These are phyloP conservation scores for Aquilaria yunnanensis DNA, from an alignment of 345 rosid species.

Conservation along the genomic window DNA sequence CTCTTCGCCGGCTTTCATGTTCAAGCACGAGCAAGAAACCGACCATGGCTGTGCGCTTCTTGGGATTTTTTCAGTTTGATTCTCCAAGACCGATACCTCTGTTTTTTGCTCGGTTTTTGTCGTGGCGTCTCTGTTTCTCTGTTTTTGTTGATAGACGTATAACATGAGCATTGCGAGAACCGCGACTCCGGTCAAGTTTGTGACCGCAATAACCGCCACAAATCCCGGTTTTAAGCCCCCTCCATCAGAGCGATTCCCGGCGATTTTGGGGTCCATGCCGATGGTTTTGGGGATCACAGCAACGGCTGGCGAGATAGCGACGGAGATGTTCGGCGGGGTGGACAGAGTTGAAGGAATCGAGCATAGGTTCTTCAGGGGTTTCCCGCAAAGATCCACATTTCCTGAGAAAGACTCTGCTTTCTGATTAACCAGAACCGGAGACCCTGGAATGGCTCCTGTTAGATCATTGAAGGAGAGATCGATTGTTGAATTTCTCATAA, in stretches of 20 bases:
- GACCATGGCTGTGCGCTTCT: slow-evolving; percentile 16
- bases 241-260: not conserved
- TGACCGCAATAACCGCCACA: slow-evolving; percentile 47
- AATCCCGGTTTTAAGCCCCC: slow-evolving; percentile 57
- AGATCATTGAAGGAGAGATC: slow-evolving; percentile 86
- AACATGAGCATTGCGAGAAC: slow-evolving; percentile 45
- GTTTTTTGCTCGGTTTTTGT: slow-evolving; percentile 36
- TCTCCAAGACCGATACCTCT: slow-evolving; percentile 11
- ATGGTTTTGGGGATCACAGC: slow-evolving; percentile 75
- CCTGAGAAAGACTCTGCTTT: slow-evolving; percentile 53
- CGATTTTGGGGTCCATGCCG: slow-evolving; percentile 5
- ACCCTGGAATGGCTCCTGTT: slow-evolving; percentile 73
- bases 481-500: slow-evolving; percentile 49
- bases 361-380: slow-evolving; percentile 72
- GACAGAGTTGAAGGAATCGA: slow-evolving; percentile 73
- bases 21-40: slow-evolving; percentile 43
- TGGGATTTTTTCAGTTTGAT: slow-evolving; percentile 7
- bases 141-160: slow-evolving; percentile 47
- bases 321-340: slow-evolving; percentile 52
- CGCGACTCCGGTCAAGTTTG: slow-evolving; percentile 51
- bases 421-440: slow-evolving; percentile 47
- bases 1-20: slow-evolving; percentile 17
- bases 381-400: slow-evolving; percentile 69
- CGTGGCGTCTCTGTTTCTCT: slow-evolving; percentile 2
- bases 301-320: slow-evolving; percentile 61